Evolutionary conservation across 2,329 filamentous ascomycete species (phyloP), one percentile per base, ranked within the genome.

Genomic region (Penicillium sp.): DNA sequence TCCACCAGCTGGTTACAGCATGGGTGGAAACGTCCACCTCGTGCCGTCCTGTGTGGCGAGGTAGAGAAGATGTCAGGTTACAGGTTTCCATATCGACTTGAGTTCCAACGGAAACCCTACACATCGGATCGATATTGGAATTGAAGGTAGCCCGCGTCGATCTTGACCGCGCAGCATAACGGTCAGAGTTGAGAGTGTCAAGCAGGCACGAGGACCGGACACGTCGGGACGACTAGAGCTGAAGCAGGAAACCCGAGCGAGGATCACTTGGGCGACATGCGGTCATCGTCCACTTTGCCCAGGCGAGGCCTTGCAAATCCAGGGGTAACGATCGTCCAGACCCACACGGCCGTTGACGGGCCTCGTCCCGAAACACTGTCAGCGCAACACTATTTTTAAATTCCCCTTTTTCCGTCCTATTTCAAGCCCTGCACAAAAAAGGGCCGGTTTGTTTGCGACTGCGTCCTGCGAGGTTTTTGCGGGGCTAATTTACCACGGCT

Each of bases 61-160:
- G 57, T 51, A 42, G 44, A 55, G 51, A 52, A 38, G 43, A 53
- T 54, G 54, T 58, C 56, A 50, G 33, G 36, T 53, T 44, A 30
- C 49, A 38, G 38, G 48, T 57, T 55, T 46, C 14, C 51, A 56
- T 53, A 46, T 45, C 25, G 41, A 57, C 51, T 45, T 35, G 27
- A 11, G 27, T 45, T 30, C 33, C 35, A 10, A 39, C 10, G 18
- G 35, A 39, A n/a, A 20, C 8, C n/a, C 1, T 18, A 10, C 6
- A 38, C 14, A 39, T 20, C 4, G 9, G 11, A 24, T 5, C 10
- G 10, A 20, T 22, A 8, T 11, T 41, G 5, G 6, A 22, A 40
- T 22, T 16, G 14, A 8, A 35, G 14, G 27, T 28, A 9, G 28
- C 11, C 30, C 43, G 46, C 39, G 35, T 50, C 24, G 28, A 47